Base-by-base conservation (phyloP, 768 basidiomycete species). In the Agaricus subrufescens region DNA sequence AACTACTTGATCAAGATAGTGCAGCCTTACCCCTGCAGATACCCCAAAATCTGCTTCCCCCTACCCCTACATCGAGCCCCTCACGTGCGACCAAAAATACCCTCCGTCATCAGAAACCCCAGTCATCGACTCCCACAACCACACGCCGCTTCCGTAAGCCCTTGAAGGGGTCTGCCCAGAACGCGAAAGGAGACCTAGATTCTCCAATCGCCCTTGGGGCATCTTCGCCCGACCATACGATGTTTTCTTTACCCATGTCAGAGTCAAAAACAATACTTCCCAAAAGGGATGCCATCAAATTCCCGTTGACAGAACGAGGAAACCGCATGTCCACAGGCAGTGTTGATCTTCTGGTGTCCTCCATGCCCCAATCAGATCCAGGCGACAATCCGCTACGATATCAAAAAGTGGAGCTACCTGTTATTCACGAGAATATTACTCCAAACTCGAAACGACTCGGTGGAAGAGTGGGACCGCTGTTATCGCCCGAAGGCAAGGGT, bases 171-270 rank as follows among this genome's bases (percentile, higher is more conserved):
- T 23, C 37, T 4, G 52, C 27, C 47, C 30, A 50, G 5, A 44
- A 51, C 10, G 31, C 56, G 25, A 61, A 59, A 26, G 55, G 62
- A 19, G 56, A 59, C 43, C 60, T 66, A 26, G 59, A 61, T 14
- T 67, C 67, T 2, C 67, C 67, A 1, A 67, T 70, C 15, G 60
- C 58, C 31, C 57, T 66, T 31, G 47, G 31, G 4, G 43, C 54
- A 34, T 44, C 42, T 8, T 50, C 54, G 12, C 47, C 48, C 3
- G 15, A 34, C 12, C 29, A 27, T 30, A 56, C 47, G 19, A 56
- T 50, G 26, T 49, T 50, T 26, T 44, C 54, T 25, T 14, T 29
- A 14, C 25, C 54, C 47, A 43, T 23, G 48, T 43, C 47, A 43
- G 44, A 31, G 34, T 42, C 46, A 5, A 49, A 43, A 45, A 44